Evolutionary conservation across 2,329 filamentous ascomycete genomes (phyloP).

Genomic region (Bipolaris bicolor): DNA sequence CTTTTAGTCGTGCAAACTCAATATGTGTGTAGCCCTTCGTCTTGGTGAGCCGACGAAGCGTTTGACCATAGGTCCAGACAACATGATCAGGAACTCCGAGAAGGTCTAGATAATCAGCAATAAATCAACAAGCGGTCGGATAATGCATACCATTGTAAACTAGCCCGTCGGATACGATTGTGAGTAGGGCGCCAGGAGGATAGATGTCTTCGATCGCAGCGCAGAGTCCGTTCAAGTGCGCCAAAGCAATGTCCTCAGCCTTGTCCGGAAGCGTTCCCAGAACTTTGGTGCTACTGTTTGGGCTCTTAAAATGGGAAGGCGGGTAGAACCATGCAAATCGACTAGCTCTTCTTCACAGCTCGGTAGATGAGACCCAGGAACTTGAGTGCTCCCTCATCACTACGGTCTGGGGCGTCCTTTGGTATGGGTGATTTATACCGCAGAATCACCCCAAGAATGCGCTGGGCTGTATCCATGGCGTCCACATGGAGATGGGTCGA

Average conservation of each 20-base stretch:
- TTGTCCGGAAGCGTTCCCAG: slow-evolving; percentile 54
- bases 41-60: slow-evolving; percentile 17
- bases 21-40: slow-evolving; percentile 21
- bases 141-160: slow-evolving; percentile 45
- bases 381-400: slow-evolving; percentile 22
- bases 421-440: slow-evolving; percentile 21
- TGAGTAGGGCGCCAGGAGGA: slow-evolving; percentile 46
- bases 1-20: slow-evolving; percentile 24
- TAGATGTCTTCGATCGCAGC: slow-evolving; percentile 49
- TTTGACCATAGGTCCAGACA: slow-evolving; percentile 48
- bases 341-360: not conserved
- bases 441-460: slow-evolving; percentile 18
- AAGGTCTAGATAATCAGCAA: slow-evolving; percentile 38
- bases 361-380: slow-evolving; percentile 20
- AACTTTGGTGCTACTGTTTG: slow-evolving; percentile 61
- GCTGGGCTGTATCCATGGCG: slow-evolving; percentile 10
- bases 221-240: slow-evolving; percentile 50
- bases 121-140: not conserved
- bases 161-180: slow-evolving; percentile 52
- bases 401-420: slow-evolving; percentile 12
- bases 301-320: slow-evolving; percentile 68
- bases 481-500: not conserved
- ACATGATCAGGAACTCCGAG: slow-evolving; percentile 50
- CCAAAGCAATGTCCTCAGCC: slow-evolving; percentile 52
- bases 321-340: slow-evolving; percentile 48